These are phyloP conservation scores for Alternaria sp. DNA, from an alignment of 2,329 filamentous ascomycete genomes.

Conservation along the genomic window DNA sequence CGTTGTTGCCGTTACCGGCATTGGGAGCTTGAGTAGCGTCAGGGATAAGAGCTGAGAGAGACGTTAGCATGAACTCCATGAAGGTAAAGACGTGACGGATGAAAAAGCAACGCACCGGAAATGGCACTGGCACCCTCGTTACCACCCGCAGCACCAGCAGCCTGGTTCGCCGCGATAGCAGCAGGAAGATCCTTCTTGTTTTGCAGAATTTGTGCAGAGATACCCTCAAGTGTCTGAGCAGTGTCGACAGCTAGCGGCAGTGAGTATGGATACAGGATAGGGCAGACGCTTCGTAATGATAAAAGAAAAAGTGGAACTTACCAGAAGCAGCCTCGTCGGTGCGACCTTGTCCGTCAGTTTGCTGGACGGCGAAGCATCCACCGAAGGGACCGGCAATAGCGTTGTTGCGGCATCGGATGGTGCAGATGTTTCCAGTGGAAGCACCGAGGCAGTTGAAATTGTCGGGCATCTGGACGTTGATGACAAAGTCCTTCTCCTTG, in stretches of 20 bases:
- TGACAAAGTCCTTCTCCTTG: slow-evolving; percentile 63
- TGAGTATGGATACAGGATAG: slow-evolving; percentile 28
- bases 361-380: slow-evolving; percentile 65
- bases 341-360: slow-evolving; percentile 53
- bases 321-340: slow-evolving; percentile 31
- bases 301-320: slow-evolving; percentile 24
- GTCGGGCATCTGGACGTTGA: slow-evolving; percentile 63
- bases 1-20: slow-evolving; percentile 19
- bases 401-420: slow-evolving; percentile 67
- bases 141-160: slow-evolving; percentile 49
- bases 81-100: slow-evolving; percentile 19
- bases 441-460: slow-evolving; percentile 61
- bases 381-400: slow-evolving; percentile 69
- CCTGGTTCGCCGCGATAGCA: slow-evolving; percentile 56
- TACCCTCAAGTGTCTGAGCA: slow-evolving; percentile 52
- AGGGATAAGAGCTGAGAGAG: slow-evolving; percentile 20
- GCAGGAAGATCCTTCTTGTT: slow-evolving; percentile 60
- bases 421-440: slow-evolving; percentile 66
- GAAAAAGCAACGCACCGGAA: slow-evolving; percentile 45
- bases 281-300: slow-evolving; percentile 1
- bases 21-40: slow-evolving; percentile 17
- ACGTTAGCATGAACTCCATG: slow-evolving; percentile 12
- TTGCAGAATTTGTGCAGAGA: slow-evolving; percentile 58
- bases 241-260: slow-evolving; percentile 53
- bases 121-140: slow-evolving; percentile 49